phyloP scores from a whole-genome alignment of 768 basidiomycete species.

The Pisolithus microcarpus region DNA sequence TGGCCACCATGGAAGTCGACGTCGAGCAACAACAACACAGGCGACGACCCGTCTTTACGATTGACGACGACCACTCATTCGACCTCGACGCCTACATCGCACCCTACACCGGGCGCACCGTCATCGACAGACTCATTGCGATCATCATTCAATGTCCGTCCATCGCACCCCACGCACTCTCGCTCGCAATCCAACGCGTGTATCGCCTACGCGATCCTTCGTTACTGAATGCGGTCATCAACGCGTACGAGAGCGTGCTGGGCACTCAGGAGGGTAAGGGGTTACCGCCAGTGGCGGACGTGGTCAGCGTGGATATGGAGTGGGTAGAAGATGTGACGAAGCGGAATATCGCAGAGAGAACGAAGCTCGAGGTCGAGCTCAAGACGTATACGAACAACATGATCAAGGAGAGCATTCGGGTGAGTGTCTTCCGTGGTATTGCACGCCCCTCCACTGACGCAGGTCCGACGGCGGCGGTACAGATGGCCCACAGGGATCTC shows the following conservation, averaged over 20 bases:
- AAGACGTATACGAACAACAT: conserved; percentile 94
- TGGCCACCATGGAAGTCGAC: no score
- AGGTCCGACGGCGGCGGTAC: neutral
- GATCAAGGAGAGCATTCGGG: conserved; percentile 98
- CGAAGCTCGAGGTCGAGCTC: conserved; percentile 85
- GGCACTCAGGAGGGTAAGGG: conserved; percentile 25
- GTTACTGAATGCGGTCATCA: conserved; percentile 44
- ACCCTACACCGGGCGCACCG: conserved; percentile 72
- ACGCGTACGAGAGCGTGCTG: conserved; percentile 47
- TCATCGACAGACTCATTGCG: conserved; percentile 68
- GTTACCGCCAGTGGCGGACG: conserved; percentile 40
- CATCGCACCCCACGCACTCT: conserved; percentile 67
- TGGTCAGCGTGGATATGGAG: conserved; percentile 49
- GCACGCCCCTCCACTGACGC: neutral
- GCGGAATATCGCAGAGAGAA: conserved; percentile 65
- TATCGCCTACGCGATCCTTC: conserved; percentile 62
- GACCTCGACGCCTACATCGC: conserved; percentile 78
- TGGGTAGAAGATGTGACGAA: conserved; percentile 69
- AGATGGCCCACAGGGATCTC: conserved; percentile 91
- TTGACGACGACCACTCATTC: conserved; percentile 80
- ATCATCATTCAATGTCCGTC: conserved; percentile 59
- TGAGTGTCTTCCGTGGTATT: conserved; percentile 33
- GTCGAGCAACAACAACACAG: no score
- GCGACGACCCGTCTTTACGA: conserved; percentile 30
- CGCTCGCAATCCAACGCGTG: conserved; percentile 58